Evolutionary conservation across 106 monocot genomes (phyloP), one percentile per base, ranked within the genome.

Genomic region (Ottelia alismoides): DNA sequence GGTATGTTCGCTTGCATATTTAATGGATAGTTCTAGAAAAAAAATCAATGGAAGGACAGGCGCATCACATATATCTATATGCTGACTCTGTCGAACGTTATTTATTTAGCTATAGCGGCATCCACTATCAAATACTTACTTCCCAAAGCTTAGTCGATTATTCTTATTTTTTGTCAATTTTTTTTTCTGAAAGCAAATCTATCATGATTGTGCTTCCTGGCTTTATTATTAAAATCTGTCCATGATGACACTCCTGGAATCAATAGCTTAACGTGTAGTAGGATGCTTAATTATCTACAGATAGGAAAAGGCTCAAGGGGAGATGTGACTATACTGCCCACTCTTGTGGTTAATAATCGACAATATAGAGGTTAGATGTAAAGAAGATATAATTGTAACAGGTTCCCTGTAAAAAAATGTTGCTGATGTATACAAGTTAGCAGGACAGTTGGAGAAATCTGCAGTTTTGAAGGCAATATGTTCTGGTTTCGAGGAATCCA

Each of bases 271-370:
- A n/a, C n/a, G n/a, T n/a, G n/a, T n/a, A n/a, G n/a, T n/a, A n/a
- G n/a, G n/a, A n/a, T n/a, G n/a, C n/a, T n/a, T n/a, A n/a, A n/a
- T n/a, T n/a, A 50, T 19, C 18, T 51, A 25, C 64, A 91, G 90
- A 61, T 91, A 75, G 90, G 90, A 28, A 91, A 77, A 67, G 84
- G 78, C n/a, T 75, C 90, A 28, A 80, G 90, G 22, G 90, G 90
- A 61, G 90, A 91, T 91, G 90, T 91, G 31, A 91, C 90, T 17
- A 91, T 91, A 66, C 62, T 91, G 63, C 90, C 90, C 22, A 91
- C 84, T 14, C 72, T 91, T 22, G 49, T 91, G 61, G 78, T 91
- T 62, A 91, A 91, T 62, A 81, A 78, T 65, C 68, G 90, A 47
- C 90, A 91, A 50, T 91, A 91, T 60, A 68, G 84, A 71, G 90